These are phyloP conservation scores for Cryptococcus wingfieldii DNA, from an alignment of 1,284 basidiomycete genomes.

Conservation along the genomic window DNA sequence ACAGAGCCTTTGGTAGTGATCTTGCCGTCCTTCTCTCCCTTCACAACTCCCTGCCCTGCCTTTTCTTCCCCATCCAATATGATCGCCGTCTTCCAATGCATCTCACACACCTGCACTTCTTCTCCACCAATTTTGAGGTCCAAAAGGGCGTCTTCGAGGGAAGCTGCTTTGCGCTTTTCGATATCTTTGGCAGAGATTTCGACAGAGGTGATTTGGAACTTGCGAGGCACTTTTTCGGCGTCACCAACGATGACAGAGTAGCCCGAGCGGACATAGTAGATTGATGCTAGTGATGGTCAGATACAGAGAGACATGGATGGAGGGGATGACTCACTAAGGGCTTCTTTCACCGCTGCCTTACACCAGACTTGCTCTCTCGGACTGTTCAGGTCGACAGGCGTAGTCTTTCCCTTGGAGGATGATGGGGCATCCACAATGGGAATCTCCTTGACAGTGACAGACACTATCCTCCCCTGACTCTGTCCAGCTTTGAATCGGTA, in stretches of 20 bases:
- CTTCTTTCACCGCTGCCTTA: constrained; percentile 49
- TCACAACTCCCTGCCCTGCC: not conserved
- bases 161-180: constrained; percentile 60
- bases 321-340: constrained; percentile 33
- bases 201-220: constrained; percentile 56
- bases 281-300: constrained; percentile 56
- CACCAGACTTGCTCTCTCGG: constrained; percentile 45
- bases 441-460: constrained; percentile 20
- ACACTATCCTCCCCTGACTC: constrained; percentile 19
- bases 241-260: constrained; percentile 63
- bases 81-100: constrained; percentile 45
- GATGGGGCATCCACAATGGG: not conserved
- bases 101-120: constrained; percentile 28
- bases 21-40: not conserved
- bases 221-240: constrained; percentile 47
- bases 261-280: constrained; percentile 63
- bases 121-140: constrained; percentile 8
- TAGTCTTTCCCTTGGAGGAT: not conserved
- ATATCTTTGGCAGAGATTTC: constrained; percentile 53
- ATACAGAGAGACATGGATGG: not conserved
- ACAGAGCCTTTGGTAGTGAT: constrained; percentile 1
- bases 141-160: constrained; percentile 53
- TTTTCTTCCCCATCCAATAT: constrained; percentile 14
- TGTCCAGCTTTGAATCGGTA: constrained; percentile 23
- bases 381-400: constrained; percentile 4